Evolutionary conservation across 2,329 filamentous ascomycete genomes (phyloP), one percentile per base, ranked within the genome.

Genomic region (Emergomyces orientalis): DNA sequence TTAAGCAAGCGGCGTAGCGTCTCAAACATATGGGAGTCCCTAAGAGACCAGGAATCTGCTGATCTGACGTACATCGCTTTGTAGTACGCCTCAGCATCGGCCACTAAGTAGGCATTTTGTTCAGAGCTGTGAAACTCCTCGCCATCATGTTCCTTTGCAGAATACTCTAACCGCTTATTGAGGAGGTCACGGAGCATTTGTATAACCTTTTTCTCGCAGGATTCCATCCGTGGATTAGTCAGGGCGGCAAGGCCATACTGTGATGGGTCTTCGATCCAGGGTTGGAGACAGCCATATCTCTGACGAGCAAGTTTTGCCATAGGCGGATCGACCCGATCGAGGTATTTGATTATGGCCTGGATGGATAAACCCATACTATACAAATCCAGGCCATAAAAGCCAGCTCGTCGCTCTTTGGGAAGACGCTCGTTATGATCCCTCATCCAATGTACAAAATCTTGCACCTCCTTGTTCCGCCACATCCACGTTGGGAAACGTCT

Each of bases 401-500:
- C 77, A 1, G 70, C 74, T 34, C 73, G 70, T 47, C 69, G 63
- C 11, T 73, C 67, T 1, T 68, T 63, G 1, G 75, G 70, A 1
- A 74, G 65, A 2, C 64, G 64, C 3, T 70, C 68, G 62, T 81
- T 82, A 65, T 74, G 75, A 25, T 75, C 68, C 6, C 80, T 75
- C 70, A 83, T 73, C 81, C 81, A 84, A 67, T 82, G 78, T 13
- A 80, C 75, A 57, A 83, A 78, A 2, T 76, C 74, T 62, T 81
- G 78, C 66, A 82, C 77, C 65, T 83, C 81, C 17, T 71, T 70
- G 64, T 83, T 83, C 13, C 81, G 76, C 81, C 81, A 83, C 81
- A 83, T 83, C 81, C 81, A 83, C 3, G 77, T 80, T 17, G 81
- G 81, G 57, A 83, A 83, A 32, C 80, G 74, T 47, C 78, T 72